phyloP scores from a whole-genome alignment of 2,329 filamentous ascomycete genomes.

The Microdochium paspali region DNA sequence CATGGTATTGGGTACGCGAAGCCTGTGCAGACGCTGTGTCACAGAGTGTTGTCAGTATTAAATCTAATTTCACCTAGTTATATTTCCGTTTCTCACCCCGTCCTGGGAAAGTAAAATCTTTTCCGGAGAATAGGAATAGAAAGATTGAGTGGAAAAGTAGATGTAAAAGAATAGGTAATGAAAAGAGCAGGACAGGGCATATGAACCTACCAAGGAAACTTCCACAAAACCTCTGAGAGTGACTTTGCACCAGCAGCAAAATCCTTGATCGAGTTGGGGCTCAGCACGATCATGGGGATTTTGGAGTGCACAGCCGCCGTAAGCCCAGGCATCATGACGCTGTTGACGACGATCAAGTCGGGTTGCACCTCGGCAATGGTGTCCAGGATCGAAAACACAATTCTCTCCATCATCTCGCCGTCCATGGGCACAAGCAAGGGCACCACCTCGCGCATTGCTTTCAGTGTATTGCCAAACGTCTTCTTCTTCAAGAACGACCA shows the following conservation, averaged over 20 bases:
- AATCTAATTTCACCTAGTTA: no score
- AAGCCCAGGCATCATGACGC: background rate
- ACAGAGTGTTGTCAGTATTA: no score
- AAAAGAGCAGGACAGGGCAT: background rate
- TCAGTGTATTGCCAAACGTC: background rate
- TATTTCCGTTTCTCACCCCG: no score
- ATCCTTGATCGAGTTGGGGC: slow-evolving; percentile 33
- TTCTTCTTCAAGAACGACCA: background rate
- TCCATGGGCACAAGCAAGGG: background rate
- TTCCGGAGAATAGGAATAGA: no score
- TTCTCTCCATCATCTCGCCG: background rate
- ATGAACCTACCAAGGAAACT: slow-evolving; percentile 24
- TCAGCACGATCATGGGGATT: slow-evolving; percentile 17
- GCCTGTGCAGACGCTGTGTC: slow-evolving; percentile 28
- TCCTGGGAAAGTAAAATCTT: no score
- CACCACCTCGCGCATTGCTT: background rate
- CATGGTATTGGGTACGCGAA: slow-evolving; percentile 35
- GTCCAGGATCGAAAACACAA: background rate
- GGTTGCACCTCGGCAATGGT: background rate
- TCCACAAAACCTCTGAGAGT: slow-evolving; percentile 20
- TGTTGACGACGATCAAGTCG: background rate
- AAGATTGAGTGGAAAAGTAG: no score
- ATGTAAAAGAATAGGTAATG: no score
- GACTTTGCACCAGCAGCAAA: slow-evolving; percentile 29
- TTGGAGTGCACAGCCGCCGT: background rate